Conservation (phyloP, 768 basidiomycete species). For the Suillus discolor region DNA sequence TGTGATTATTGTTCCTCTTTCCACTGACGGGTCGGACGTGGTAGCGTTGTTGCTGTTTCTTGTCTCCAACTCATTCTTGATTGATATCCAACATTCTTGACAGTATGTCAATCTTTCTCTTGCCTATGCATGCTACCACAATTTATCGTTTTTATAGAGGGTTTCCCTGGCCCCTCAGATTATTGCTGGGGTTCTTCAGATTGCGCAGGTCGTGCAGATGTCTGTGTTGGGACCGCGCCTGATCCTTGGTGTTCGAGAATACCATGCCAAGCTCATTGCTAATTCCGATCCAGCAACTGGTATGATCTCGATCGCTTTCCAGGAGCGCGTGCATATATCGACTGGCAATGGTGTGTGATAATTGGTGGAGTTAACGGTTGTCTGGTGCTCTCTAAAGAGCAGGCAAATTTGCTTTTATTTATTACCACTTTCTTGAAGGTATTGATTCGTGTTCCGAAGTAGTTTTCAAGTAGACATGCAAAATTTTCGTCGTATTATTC, state of each 20-base stretch:
- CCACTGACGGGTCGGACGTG: background rate
- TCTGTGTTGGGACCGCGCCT: background rate
- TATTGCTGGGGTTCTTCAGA: fast-evolving
- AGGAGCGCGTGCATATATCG: background rate
- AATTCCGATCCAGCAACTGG: background rate
- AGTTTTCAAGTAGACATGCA: too few relatives aligned
- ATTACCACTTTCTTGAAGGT: too few relatives aligned
- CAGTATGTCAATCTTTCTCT: background rate
- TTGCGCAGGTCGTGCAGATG: background rate
- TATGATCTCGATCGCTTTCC: background rate
- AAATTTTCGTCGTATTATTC: too few relatives aligned
- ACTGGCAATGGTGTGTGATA: background rate
- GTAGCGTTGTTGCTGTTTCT: background rate
- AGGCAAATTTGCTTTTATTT: too few relatives aligned
- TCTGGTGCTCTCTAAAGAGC: background rate
- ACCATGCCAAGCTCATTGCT: background rate
- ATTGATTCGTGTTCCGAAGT: too few relatives aligned
- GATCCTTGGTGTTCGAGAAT: background rate
- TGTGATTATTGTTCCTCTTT: background rate
- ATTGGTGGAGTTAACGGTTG: background rate
- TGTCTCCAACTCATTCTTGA: background rate
- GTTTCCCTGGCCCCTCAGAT: too few relatives aligned
- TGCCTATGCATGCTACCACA: background rate
- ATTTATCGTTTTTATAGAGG: background rate
- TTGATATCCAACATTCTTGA: too few relatives aligned